Evolutionary conservation across 2,329 filamentous ascomycete species (phyloP).

Genomic region (Sporothrix schenckii): DNA sequence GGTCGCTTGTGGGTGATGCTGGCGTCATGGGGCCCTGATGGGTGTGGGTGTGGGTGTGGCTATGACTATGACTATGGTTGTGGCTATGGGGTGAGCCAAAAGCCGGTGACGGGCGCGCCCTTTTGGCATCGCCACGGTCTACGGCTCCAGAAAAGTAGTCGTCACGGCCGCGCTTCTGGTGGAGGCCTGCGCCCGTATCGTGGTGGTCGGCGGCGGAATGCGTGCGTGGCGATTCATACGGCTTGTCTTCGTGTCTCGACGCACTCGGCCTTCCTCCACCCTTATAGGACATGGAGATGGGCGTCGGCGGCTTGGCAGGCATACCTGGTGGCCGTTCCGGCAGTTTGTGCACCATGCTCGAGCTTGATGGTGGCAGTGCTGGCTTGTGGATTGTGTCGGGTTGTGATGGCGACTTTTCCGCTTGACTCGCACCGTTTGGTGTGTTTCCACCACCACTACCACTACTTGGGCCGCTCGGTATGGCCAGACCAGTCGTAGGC

Average conservation of each 20-base stretch:
- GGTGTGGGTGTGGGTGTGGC: background rate
- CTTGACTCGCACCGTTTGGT: background rate
- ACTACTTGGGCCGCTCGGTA: background rate
- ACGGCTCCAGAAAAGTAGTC: background rate
- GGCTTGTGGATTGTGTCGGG: background rate
- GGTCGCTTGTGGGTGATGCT: background rate
- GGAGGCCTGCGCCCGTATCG: background rate
- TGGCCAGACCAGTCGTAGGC: background rate
- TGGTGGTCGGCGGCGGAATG: background rate
- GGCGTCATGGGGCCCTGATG: background rate
- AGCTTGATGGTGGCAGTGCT: background rate
- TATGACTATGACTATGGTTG: too few relatives aligned
- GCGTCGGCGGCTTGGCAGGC: conserved; percentile 34
- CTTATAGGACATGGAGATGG: conserved; percentile 30
- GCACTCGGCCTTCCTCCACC: background rate
- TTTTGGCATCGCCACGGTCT: conserved; percentile 30
- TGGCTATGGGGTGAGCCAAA: conserved; percentile 7
- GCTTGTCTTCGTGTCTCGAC: background rate
- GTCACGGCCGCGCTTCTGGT: conserved; percentile 32
- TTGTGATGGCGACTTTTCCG: background rate
- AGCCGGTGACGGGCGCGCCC: conserved; percentile 31
- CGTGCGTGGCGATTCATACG: background rate
- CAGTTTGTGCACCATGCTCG: conserved; percentile 19
- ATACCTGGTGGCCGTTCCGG: conserved; percentile 27
- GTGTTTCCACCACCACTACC: too few relatives aligned